Conservation (phyloP, 208 protist species). For the Leishmania lainsoni region DNA sequence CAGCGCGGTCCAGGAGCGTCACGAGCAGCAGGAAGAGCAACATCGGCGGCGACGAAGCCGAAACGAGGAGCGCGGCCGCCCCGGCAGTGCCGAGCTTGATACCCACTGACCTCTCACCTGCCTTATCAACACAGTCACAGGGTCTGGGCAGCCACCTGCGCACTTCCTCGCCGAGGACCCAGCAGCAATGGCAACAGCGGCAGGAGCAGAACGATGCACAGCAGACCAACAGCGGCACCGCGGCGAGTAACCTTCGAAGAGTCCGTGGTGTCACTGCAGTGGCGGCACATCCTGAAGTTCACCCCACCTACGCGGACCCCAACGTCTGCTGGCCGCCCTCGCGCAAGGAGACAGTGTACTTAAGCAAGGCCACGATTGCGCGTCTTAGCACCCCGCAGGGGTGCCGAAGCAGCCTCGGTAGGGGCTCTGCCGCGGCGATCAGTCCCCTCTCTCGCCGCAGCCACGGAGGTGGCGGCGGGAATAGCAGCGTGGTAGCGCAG, state of each 20-base stretch:
- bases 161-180: not conserved
- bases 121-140: not conserved
- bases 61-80: not conserved
- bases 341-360: conserved; percentile 18
- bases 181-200: not conserved
- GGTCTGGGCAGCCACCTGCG: not conserved
- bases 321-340: conserved; percentile 7
- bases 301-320: conserved; percentile 6
- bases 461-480: not conserved
- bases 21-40: not conserved
- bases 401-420: conserved; percentile 2
- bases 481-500: conserved; percentile 20
- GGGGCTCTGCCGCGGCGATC: not conserved
- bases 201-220: not conserved
- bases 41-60: not conserved
- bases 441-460: conserved; percentile 20
- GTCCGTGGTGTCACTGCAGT: not conserved
- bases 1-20: not conserved
- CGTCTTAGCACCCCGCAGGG: conserved; percentile 28
- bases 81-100: not conserved
- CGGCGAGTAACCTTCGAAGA: not conserved
- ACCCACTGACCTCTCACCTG: not conserved
- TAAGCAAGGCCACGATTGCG: conserved; percentile 29
- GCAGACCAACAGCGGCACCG: conserved; percentile 9
- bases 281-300: not conserved